Evolutionary conservation across 1,284 basidiomycete species (phyloP).

Genomic region (Ustilago bromivora): DNA sequence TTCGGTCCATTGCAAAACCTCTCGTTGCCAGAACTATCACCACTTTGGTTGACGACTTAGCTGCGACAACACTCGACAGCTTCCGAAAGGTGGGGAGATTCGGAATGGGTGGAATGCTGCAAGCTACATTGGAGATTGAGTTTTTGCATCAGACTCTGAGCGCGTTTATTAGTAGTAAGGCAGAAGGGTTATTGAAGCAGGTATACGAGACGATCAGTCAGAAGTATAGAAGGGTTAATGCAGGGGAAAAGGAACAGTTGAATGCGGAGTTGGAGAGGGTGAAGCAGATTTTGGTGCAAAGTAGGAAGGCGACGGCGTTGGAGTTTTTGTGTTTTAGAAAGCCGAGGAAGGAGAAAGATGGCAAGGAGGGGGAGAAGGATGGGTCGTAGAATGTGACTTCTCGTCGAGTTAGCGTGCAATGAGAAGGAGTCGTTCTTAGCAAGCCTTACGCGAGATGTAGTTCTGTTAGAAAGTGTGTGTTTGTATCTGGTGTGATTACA

Average conservation of each 20-base stretch:
- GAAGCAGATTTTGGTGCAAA: slow-evolving; percentile 87
- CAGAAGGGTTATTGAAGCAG: slow-evolving; percentile 85
- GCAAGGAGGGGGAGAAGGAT: background rate
- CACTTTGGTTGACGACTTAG: slow-evolving; percentile 84
- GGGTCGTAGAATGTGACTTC: background rate
- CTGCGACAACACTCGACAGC: slow-evolving; percentile 82
- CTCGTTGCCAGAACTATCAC: slow-evolving; percentile 86
- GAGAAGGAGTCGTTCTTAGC: background rate
- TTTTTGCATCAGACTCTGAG: slow-evolving; percentile 96
- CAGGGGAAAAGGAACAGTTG: slow-evolving; percentile 69
- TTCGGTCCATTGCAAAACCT: slow-evolving; percentile 80
- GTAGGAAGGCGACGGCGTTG: slow-evolving; percentile 88
- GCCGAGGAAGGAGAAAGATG: slow-evolving; percentile 3
- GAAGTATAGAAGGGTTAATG: slow-evolving; percentile 74
- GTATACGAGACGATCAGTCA: slow-evolving; percentile 94
- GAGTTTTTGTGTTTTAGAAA: slow-evolving; percentile 83
- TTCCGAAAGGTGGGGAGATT: slow-evolving; percentile 89
- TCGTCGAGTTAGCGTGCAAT: no score
- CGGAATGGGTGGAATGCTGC: slow-evolving; percentile 97
- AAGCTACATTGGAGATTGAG: slow-evolving; percentile 98
- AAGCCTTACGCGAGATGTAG: background rate
- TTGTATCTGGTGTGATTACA: background rate
- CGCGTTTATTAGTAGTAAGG: slow-evolving; percentile 83
- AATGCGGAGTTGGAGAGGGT: slow-evolving; percentile 84
- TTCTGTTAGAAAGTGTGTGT: background rate